These are phyloP conservation scores for Leccinum subtestaceum DNA, from an alignment of 768 basidiomycete species.

Conservation along the genomic window DNA sequence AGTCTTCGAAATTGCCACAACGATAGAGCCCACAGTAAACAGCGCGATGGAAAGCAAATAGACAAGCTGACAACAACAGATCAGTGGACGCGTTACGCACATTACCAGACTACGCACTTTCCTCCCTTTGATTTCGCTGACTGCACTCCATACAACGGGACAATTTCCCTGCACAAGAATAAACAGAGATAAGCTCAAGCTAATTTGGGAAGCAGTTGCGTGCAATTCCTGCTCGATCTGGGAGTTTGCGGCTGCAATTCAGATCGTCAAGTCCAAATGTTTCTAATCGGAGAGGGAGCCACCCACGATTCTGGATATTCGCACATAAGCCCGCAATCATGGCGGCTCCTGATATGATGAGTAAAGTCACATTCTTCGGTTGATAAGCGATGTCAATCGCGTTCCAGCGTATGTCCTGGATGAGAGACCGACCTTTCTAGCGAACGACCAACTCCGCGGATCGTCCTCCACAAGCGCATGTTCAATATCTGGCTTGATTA, in stretches of 20 bases:
- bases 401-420: neutral
- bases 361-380: constrained; percentile 19
- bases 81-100: neutral
- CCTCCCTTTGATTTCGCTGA: constrained; percentile 62
- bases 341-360: constrained; percentile 28
- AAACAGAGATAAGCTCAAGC: constrained; percentile 66
- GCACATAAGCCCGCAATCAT: constrained; percentile 28
- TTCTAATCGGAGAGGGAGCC: neutral
- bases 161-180: constrained; percentile 67
- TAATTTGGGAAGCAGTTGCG: constrained; percentile 60
- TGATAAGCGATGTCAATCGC: neutral
- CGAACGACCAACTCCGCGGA: constrained; percentile 56
- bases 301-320: constrained; percentile 33
- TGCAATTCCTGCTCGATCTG: constrained; percentile 61
- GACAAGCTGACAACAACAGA: constrained; percentile 39
- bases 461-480: constrained; percentile 52
- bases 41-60: constrained; percentile 53
- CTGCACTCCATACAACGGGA: constrained; percentile 31
- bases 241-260: constrained; percentile 56
- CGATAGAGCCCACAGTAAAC: constrained; percentile 53
- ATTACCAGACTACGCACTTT: constrained; percentile 42
- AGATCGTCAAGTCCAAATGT: neutral
- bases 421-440: constrained; percentile 47
- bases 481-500: constrained; percentile 33
- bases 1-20: constrained; percentile 54